Percentiles rank a stretch among this genome's conserved stretches.
These are phyloP conservation scores for Eimeria acervulina DNA, from an alignment of 169 alveolate species.

Conservation along the genomic window DNA sequence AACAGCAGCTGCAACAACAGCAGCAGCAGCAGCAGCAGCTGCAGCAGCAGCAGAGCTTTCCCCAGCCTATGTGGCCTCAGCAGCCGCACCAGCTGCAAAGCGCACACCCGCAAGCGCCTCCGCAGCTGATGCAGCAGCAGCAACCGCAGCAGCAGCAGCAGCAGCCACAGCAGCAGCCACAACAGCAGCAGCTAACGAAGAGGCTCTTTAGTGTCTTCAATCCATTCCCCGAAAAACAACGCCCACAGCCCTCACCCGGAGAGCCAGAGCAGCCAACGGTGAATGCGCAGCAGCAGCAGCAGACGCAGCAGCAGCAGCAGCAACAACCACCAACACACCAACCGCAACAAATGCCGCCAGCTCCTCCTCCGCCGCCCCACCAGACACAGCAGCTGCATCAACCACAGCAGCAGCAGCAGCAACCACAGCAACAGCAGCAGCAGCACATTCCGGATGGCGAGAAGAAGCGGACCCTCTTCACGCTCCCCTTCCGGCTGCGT, in stretches of 20 bases:
- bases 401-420: slow-evolving; percentile 20
- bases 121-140: slow-evolving; percentile 31
- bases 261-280: neutral
- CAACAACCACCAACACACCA: neutral
- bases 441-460: slow-evolving; percentile 31
- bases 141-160: slow-evolving; percentile 20
- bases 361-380: neutral
- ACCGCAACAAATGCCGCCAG: neutral
- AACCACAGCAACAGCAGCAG: slow-evolving; percentile 37
- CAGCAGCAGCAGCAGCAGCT: slow-evolving; percentile 32
- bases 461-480: slow-evolving; percentile 9
- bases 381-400: slow-evolving; percentile 36
- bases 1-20: neutral
- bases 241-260: neutral
- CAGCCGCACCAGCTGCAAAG: slow-evolving; percentile 26
- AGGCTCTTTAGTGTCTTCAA: slow-evolving; percentile 21
- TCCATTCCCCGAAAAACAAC: slow-evolving; percentile 57
- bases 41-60: slow-evolving; percentile 33
- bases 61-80: slow-evolving; percentile 54
- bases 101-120: slow-evolving; percentile 27
- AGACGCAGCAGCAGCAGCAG: slow-evolving; percentile 29
- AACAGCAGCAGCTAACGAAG: slow-evolving; percentile 38
- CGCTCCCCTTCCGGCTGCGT: slow-evolving; percentile 54
- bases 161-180: slow-evolving; percentile 41
- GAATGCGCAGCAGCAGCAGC: neutral